These are phyloP conservation scores for Dendrocalamus latiflorus DNA, from an alignment of 202 grass and related monocot species.

Conservation along the genomic window DNA sequence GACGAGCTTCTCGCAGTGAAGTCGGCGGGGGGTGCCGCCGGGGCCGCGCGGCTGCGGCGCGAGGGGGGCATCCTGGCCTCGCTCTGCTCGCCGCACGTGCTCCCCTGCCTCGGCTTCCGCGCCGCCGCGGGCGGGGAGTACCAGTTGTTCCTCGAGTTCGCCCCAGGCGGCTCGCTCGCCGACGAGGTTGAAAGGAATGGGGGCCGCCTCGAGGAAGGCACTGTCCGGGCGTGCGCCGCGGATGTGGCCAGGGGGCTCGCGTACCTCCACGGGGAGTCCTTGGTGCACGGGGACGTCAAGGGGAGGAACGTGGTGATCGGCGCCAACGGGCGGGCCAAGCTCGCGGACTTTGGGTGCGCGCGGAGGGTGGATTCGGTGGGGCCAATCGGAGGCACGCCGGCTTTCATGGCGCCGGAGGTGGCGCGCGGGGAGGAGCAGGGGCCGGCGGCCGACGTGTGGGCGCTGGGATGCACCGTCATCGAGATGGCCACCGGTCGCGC, in stretches of 20 bases:
- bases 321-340: constrained; percentile 51
- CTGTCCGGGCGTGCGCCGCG: constrained; percentile 33
- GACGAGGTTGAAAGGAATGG: constrained; percentile 34
- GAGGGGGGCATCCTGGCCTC: constrained; percentile 39
- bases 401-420: constrained; percentile 89
- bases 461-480: constrained; percentile 78
- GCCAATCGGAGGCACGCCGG: constrained; percentile 50
- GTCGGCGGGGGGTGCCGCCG: constrained; percentile 24
- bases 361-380: neutral
- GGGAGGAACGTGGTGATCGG: constrained; percentile 58
- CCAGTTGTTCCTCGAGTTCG: constrained; percentile 53
- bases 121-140: neutral
- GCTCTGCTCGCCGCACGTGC: constrained; percentile 52
- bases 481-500: constrained; percentile 73
- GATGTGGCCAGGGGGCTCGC: constrained; percentile 51
- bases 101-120: constrained; percentile 45
- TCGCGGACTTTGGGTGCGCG: constrained; percentile 75
- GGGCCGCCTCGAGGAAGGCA: constrained; percentile 39
- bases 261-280: constrained; percentile 43
- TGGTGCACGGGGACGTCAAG: constrained; percentile 71
- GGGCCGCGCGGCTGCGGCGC: constrained; percentile 30
- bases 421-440: constrained; percentile 67
- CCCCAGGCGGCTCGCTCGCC: constrained; percentile 52
- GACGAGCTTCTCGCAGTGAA: constrained; percentile 63
- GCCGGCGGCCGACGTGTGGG: constrained; percentile 69